Conservation (phyloP, 805 yeast genomes). For the Hanseniaspora thailandica region DNA sequence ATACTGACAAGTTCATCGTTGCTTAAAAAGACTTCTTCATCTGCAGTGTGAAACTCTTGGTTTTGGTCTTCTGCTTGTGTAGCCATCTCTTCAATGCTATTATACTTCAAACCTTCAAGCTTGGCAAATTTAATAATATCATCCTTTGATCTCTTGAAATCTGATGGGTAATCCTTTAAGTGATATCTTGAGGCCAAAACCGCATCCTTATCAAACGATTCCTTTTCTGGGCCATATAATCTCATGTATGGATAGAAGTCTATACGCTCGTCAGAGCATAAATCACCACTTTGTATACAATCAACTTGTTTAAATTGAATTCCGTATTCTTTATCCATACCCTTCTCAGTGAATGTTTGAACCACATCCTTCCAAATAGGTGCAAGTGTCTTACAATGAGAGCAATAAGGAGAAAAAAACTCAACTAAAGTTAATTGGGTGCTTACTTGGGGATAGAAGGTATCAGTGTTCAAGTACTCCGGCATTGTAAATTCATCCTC, state of each 20-base stretch:
- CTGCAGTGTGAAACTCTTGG: neutral
- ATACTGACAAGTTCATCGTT: conserved; percentile 36
- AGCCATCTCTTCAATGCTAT: conserved; percentile 27
- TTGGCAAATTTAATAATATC: conserved; percentile 43
- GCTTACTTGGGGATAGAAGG: conserved; percentile 40
- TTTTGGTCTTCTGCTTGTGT: neutral
- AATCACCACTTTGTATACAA: conserved; percentile 76
- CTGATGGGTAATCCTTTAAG: conserved; percentile 33
- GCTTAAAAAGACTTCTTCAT: conserved; percentile 22
- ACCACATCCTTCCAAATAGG: conserved; percentile 74
- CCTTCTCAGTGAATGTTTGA: conserved; percentile 31
- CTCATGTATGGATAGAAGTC: conserved; percentile 57
- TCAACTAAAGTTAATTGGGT: conserved; percentile 65
- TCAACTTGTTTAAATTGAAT: conserved; percentile 65
- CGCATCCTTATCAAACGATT: conserved; percentile 32
- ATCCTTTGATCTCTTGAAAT: conserved; percentile 37
- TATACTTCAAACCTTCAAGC: conserved; percentile 37
- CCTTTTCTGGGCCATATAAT: conserved; percentile 46
- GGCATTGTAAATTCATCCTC: conserved; percentile 10
- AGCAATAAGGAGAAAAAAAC: conserved; percentile 81
- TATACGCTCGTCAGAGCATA: conserved; percentile 60
- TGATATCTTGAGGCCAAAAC: neutral
- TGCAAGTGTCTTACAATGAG: conserved; percentile 66
- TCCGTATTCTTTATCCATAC: conserved; percentile 25
- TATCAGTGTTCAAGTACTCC: conserved; percentile 33